Conservation (phyloP, 768 basidiomycete species). For the Pisolithus orientalis region DNA sequence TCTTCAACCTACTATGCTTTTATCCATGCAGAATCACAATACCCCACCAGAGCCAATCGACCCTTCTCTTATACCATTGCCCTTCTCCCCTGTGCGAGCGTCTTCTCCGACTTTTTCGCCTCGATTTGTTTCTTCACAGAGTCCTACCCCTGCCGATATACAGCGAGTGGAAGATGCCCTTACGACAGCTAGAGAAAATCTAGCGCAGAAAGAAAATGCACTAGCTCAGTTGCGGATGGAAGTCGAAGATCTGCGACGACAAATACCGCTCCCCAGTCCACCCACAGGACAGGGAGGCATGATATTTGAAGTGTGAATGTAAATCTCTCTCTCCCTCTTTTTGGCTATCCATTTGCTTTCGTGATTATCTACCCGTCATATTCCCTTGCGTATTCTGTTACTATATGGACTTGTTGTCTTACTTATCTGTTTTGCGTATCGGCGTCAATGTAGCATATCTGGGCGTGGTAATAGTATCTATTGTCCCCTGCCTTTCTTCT, state of each 20-base stretch:
- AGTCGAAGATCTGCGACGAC: too few relatives aligned
- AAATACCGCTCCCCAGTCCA: too few relatives aligned
- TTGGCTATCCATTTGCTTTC: neutral
- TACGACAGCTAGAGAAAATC: conserved; percentile 13
- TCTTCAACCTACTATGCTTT: conserved; percentile 30
- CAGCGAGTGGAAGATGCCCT: conserved; percentile 15
- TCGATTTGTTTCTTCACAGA: neutral
- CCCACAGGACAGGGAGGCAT: too few relatives aligned
- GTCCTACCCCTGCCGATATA: conserved; percentile 13
- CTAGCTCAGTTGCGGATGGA: conserved; percentile 15
- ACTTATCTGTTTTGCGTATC: neutral
- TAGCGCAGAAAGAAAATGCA: conserved; percentile 17
- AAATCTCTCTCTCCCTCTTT: too few relatives aligned
- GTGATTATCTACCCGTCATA: neutral
- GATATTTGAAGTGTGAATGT: neutral
- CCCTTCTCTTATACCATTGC: conserved; percentile 11
- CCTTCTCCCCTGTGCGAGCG: conserved; percentile 12
- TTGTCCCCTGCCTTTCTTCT: neutral
- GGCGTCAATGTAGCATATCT: neutral
- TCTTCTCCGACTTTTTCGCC: conserved; percentile 13
- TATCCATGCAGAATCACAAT: neutral
- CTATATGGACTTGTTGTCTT: neutral
- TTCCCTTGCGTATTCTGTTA: neutral
- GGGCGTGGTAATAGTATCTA: too few relatives aligned
- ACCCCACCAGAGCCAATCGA: neutral